These are phyloP conservation scores for Corchorus olitorius DNA, from an alignment of 345 rosid genomes.

Conservation along the genomic window DNA sequence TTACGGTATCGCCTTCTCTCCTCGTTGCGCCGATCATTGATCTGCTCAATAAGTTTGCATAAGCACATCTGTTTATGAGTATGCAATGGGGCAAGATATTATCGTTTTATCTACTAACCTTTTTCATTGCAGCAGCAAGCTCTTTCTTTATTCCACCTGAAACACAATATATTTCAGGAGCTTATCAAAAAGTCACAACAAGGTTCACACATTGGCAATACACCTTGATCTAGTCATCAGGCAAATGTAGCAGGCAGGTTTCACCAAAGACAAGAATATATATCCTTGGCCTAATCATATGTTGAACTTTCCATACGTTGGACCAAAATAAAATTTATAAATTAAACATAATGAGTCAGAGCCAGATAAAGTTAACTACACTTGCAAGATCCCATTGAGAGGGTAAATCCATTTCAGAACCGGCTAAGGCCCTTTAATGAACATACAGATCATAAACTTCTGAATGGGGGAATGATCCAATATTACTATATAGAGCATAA, in stretches of 20 bases:
- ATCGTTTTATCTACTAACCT: conserved; percentile 50
- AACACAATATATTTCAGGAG: conserved; percentile 24
- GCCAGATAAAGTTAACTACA: background rate
- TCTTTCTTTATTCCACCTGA: conserved; percentile 89
- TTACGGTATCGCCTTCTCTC: conserved; percentile 74
- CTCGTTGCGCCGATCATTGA: conserved; percentile 55
- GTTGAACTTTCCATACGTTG: too few relatives aligned
- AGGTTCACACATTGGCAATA: background rate
- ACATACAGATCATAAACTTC: background rate
- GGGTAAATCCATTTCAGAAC: background rate
- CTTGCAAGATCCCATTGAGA: background rate
- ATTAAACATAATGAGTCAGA: background rate
- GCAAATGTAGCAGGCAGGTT: background rate
- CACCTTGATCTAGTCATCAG: background rate
- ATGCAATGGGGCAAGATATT: background rate
- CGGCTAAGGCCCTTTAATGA: background rate
- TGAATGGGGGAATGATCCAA: background rate
- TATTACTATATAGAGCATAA: background rate
- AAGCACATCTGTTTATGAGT: background rate
- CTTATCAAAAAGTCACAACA: conserved; percentile 17
- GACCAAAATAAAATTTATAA: too few relatives aligned
- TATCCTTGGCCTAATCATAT: background rate
- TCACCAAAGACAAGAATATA: background rate
- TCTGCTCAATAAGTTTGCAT: conserved; percentile 47
- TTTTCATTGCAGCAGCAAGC: conserved; percentile 75